Base-by-base conservation (phyloP, 2,329 filamentous ascomycete species). In the Elsinoe necatrix region DNA sequence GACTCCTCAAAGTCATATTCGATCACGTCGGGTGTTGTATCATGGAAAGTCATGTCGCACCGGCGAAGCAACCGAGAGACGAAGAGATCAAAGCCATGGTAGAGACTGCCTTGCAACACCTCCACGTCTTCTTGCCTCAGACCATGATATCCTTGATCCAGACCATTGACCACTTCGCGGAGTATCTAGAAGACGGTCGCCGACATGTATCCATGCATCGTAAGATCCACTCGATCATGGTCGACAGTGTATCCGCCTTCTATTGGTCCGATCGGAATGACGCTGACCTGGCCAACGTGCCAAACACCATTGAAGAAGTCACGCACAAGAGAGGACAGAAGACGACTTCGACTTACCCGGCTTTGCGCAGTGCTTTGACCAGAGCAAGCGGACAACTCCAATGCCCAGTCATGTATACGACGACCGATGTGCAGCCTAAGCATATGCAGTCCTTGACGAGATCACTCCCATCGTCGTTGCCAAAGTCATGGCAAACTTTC, bases 51-150 rank as follows among this genome's bases (percentile, higher is more conserved):
- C 5, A n/a, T 37, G 7, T 18, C 9, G 31, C 8, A 21, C 9
- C 9, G n/a, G 9, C n/a, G 21, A 16, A 45, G n/a, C 11, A 18
- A 4, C 3, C 41, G 11, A 23, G 7, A 5, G 25, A 47, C 9
- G 21, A 41, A 29, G 54, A 27, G 34, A 37, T 59, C 2, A 50
- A 61, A 9, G 54, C 60, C 8, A 60, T 73, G 1, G 57, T 80
- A 12, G 59, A 61, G n/a, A 61, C 61, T 20, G 68, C 72, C 3
- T 69, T 85, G 0, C 63, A 69, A 25, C 81, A 85, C 62, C 66
- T 85, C 35, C 81, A 84, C 65, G 71, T 85, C 59, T 79, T 83
- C 68, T 75, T 70, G 2, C 80, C 80, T 0, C 72, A 77, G 43
- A 78, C 77, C 1, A 78, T 78, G 21, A 47, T 68, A 1, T 72